Evolutionary conservation across 2,329 filamentous ascomycete genomes (phyloP).

Genomic region (Aureobasidium sp.): DNA sequence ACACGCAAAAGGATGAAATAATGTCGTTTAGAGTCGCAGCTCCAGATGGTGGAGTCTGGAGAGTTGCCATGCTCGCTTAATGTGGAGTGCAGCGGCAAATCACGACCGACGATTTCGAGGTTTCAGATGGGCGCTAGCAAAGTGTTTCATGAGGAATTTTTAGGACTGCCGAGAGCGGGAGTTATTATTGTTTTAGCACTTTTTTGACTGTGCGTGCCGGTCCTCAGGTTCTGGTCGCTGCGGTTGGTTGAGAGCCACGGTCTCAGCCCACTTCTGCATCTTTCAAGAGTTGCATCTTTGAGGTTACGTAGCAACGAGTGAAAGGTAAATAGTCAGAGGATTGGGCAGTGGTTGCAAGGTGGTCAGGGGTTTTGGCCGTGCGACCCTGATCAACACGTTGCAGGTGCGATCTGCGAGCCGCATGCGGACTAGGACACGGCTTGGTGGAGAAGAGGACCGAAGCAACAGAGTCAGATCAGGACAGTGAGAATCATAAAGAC

Average conservation of each 20-base stretch:
- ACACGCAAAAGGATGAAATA: neutral
- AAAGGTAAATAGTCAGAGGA: neutral
- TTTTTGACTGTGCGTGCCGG: neutral
- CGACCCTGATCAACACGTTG: conserved; percentile 11
- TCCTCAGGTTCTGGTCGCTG: neutral
- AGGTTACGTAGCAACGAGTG: neutral
- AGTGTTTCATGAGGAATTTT: conserved; percentile 8
- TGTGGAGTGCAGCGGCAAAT: conserved; percentile 1
- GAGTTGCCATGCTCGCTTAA: neutral
- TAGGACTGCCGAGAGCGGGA: neutral
- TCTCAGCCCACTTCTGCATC: neutral
- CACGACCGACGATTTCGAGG: neutral
- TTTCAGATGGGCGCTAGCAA: conserved; percentile 3
- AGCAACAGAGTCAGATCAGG: neutral
- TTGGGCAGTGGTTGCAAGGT: neutral
- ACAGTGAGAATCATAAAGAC: neutral
- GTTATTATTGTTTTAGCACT: neutral
- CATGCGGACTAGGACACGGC: neutral
- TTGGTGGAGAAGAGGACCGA: neutral
- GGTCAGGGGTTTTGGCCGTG: neutral
- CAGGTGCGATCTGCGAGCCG: conserved; percentile 5
- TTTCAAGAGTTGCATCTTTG: neutral
- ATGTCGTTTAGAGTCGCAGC: neutral
- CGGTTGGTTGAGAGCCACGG: neutral
- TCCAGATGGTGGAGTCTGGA: neutral